A percentile compares a stretch with the other conserved stretches of the same genome.
Evolutionary conservation across 2,329 filamentous ascomycete genomes (phyloP).

Genomic region (Neospermospora avenae): DNA sequence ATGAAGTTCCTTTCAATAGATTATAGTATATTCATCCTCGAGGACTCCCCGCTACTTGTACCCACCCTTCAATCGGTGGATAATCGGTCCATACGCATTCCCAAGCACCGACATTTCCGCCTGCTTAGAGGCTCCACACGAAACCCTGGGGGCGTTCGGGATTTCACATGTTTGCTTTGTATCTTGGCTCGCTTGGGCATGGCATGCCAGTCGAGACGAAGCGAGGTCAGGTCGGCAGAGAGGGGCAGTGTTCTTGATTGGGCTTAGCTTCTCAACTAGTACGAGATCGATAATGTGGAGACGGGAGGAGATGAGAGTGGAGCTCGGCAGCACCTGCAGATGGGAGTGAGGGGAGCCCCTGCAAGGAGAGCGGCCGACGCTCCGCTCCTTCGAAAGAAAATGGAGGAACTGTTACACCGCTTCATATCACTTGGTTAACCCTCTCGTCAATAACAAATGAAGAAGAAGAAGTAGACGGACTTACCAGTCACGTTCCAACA

Average conservation of each 20-base stretch:
- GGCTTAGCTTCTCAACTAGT: too few relatives aligned
- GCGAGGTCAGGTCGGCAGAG: background rate
- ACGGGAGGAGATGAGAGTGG: background rate
- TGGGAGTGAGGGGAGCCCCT: too few relatives aligned
- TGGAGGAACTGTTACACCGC: too few relatives aligned
- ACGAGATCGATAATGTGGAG: too few relatives aligned
- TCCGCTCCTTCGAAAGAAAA: too few relatives aligned
- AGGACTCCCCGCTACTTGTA: background rate
- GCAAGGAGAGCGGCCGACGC: too few relatives aligned
- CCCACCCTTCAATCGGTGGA: slow-evolving; percentile 14
- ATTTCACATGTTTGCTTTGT: background rate
- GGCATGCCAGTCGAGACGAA: background rate
- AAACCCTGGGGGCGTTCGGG: background rate
- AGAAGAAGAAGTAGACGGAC: too few relatives aligned
- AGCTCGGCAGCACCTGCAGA: too few relatives aligned
- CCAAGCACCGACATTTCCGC: slow-evolving; percentile 12
- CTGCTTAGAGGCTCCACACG: background rate
- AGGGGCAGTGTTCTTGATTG: background rate
- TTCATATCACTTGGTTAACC: too few relatives aligned
- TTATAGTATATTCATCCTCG: background rate
- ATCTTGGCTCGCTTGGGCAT: background rate
- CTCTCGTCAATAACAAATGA: too few relatives aligned
- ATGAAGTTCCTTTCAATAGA: background rate
- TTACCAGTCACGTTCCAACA: too few relatives aligned
- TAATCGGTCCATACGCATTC: slow-evolving; percentile 23